A percentile compares a stretch with the other conserved stretches of the same genome.
Evolutionary conservation across 495 filamentous ascomycete species (phyloP).

Genomic region (Lineolata rhizophorae): DNA sequence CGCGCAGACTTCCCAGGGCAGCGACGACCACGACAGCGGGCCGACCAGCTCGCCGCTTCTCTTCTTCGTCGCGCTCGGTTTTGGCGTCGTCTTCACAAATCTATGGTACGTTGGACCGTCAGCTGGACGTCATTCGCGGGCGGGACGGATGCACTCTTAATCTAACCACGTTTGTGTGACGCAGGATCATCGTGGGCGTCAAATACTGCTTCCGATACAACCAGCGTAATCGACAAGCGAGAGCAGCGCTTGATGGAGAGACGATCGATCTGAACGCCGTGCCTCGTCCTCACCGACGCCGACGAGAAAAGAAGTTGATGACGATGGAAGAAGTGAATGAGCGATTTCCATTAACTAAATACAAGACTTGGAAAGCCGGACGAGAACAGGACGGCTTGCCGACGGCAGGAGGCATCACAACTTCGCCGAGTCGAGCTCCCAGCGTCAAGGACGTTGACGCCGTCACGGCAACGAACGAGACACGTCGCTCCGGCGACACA

Average conservation of each 20-base stretch:
- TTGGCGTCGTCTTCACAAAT: conserved; percentile 97
- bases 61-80: conserved; percentile 93
- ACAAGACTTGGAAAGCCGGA: conserved; percentile 78
- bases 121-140: neutral
- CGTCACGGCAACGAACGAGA: no score
- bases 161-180: conserved; percentile 4
- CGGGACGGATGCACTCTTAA: no score
- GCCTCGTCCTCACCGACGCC: conserved; percentile 56
- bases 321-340: conserved; percentile 97
- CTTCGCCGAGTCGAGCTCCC: conserved; percentile 39
- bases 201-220: conserved; percentile 99
- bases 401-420: conserved; percentile 59
- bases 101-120: conserved; percentile 47
- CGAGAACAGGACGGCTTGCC: conserved; percentile 69
- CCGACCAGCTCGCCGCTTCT: conserved; percentile 79
- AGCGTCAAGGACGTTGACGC: conserved; percentile 34
- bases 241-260: conserved; percentile 66
- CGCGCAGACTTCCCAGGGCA: no score
- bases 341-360: conserved; percentile 84
- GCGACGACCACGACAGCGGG: conserved; percentile 11
- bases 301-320: conserved; percentile 95
- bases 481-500: conserved; percentile 13
- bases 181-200: conserved; percentile 96
- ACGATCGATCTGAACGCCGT: conserved; percentile 66
- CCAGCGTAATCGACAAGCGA: conserved; percentile 64